phyloP scores from a whole-genome alignment of 768 basidiomycete species.

The Panellus pusillus region DNA sequence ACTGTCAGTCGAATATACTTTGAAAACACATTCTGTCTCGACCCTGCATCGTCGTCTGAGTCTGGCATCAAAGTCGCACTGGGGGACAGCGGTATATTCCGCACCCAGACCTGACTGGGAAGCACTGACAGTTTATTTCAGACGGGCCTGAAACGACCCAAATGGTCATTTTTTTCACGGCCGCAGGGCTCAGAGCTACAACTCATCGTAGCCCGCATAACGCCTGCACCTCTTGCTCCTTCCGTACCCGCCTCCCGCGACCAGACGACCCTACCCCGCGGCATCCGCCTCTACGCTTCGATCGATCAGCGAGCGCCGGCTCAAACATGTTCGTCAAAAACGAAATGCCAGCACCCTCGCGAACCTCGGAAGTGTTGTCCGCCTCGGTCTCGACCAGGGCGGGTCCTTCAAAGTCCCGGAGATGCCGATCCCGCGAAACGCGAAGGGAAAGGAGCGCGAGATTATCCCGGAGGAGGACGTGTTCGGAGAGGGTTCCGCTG shows the following conservation, averaged over 20 bases:
- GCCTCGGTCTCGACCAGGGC: conserved; percentile 24
- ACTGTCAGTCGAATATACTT: conserved; percentile 65
- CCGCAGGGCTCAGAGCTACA: conserved; percentile 31
- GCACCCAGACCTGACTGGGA: background rate
- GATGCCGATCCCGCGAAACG: conserved; percentile 9
- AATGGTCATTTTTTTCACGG: conserved; percentile 54
- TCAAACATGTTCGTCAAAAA: conserved; percentile 19
- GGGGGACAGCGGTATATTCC: conserved; percentile 60
- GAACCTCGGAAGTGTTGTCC: conserved; percentile 39
- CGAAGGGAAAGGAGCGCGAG: conserved; percentile 15
- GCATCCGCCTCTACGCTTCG: conserved; percentile 51
- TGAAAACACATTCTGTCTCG: conserved; percentile 66
- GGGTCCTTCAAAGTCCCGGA: conserved; percentile 9
- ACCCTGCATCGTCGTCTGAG: conserved; percentile 36
- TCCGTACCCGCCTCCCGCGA: conserved; percentile 47
- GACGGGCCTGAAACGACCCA: conserved; percentile 72
- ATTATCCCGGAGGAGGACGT: conserved; percentile 28
- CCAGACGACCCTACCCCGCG: conserved; percentile 83
- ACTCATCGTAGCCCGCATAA: conserved; percentile 60
- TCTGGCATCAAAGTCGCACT: conserved; percentile 67
- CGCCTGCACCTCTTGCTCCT: conserved; percentile 37
- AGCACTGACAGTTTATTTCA: conserved; percentile 24
- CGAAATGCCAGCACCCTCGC: conserved; percentile 27
- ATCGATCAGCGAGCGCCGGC: conserved; percentile 18
- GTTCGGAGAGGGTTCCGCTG: conserved; percentile 25